Evolutionary conservation across 176 grass and related monocot genomes (phyloP).

Genomic region (Echinochloa phyllopogon): DNA sequence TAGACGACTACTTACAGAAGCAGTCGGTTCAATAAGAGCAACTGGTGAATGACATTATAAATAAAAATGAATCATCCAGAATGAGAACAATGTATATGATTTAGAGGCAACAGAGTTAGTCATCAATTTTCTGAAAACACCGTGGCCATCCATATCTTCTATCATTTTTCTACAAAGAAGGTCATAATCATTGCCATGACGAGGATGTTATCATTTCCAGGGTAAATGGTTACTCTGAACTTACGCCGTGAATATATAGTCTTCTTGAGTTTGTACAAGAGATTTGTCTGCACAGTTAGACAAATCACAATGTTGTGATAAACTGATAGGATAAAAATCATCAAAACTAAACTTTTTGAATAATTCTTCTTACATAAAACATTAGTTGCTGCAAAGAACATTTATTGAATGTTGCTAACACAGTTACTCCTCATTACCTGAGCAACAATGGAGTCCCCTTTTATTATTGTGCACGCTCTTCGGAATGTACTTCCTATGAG

Average conservation of each 20-base stretch:
- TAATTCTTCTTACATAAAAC: background rate
- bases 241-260: conserved; percentile 75
- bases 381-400: background rate
- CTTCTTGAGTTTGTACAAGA: conserved; percentile 88
- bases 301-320: conserved; percentile 9
- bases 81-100: conserved; percentile 13
- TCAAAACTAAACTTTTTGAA: background rate
- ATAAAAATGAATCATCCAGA: conserved; percentile 23
- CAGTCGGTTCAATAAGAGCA: conserved; percentile 17
- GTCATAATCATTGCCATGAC: conserved; percentile 72
- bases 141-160: background rate
- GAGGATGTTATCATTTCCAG: conserved; percentile 82
- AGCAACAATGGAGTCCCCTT: conserved; percentile 67
- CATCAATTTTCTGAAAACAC: conserved; percentile 36
- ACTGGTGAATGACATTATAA: conserved; percentile 22
- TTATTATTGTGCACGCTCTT: conserved; percentile 87
- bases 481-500: conserved; percentile 72
- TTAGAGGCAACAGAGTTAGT: background rate
- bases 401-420: conserved; percentile 7
- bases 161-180: conserved; percentile 66
- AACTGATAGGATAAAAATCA: background rate
- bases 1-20: conserved; percentile 2
- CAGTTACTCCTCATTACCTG: conserved; percentile 58
- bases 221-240: conserved; percentile 86
- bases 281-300: conserved; percentile 72